Evolutionary conservation across 2,329 filamentous ascomycete genomes (phyloP).

Genomic region (Tolypocladium cylindrosporum): DNA sequence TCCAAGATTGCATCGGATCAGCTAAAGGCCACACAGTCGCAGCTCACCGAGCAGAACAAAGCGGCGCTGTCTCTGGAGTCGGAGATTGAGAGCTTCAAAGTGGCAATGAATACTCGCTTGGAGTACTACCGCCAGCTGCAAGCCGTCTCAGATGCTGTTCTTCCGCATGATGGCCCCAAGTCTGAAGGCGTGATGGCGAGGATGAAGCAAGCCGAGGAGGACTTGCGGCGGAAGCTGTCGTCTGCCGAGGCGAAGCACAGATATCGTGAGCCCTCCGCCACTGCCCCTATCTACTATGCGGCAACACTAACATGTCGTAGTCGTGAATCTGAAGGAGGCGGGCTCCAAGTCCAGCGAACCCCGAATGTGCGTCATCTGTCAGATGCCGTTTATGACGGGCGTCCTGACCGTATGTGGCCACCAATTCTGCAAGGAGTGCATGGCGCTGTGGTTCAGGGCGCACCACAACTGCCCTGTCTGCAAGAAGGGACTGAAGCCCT

Average conservation of each 20-base stretch:
- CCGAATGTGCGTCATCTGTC: conserved; percentile 79
- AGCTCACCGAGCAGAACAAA: conserved; percentile 42
- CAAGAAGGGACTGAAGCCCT: conserved; percentile 54
- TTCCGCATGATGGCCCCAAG: conserved; percentile 56
- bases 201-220: conserved; percentile 23
- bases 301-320: conserved; percentile 16
- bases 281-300: background rate
- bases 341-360: conserved; percentile 55
- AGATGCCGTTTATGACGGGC: conserved; percentile 64
- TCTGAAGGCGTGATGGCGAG: conserved; percentile 36
- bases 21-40: conserved; percentile 48
- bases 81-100: conserved; percentile 67
- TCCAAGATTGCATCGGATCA: conserved; percentile 53
- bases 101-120: conserved; percentile 73
- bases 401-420: conserved; percentile 83
- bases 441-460: conserved; percentile 65
- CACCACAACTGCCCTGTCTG: conserved; percentile 77
- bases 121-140: conserved; percentile 90
- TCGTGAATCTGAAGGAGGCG: conserved; percentile 42
- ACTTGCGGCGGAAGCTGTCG: conserved; percentile 47
- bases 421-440: conserved; percentile 83
- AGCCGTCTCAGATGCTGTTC: conserved; percentile 78
- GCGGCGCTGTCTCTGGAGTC: conserved; percentile 41
- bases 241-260: conserved; percentile 61
- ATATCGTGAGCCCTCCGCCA: conserved; percentile 44